A percentile compares a stretch with the other conserved stretches of the same genome.
Conservation (phyloP, 768 basidiomycete genomes). For the Neoboletus brunneissimus region DNA sequence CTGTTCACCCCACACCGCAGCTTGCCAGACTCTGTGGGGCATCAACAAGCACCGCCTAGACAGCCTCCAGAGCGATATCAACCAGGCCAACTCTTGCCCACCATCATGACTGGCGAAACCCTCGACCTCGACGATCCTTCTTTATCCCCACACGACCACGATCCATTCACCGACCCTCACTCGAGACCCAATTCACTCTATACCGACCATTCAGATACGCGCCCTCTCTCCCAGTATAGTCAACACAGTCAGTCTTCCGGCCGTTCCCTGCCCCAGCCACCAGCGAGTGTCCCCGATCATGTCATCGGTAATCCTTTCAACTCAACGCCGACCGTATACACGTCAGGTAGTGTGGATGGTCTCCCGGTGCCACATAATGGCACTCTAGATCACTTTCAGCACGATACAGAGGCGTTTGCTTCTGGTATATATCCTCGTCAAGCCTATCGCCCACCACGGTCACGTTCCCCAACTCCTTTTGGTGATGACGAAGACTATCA, state of each 20-base stretch:
- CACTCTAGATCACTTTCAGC: conserved; percentile 55
- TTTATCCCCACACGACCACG: conserved; percentile 29
- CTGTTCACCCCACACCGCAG: conserved; percentile 5
- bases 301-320: conserved; percentile 27
- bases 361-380: conserved; percentile 35
- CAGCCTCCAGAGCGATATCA: conserved; percentile 44
- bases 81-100: conserved; percentile 58
- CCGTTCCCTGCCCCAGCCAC: conserved; percentile 28
- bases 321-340: conserved; percentile 12
- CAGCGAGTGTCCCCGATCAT: conserved; percentile 10
- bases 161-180: conserved; percentile 28
- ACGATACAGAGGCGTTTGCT: conserved; percentile 68
- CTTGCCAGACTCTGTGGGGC: conserved; percentile 6
- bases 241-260: conserved; percentile 37
- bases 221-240: conserved; percentile 35
- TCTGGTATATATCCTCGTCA: conserved; percentile 56
- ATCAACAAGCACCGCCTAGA: conserved; percentile 1
- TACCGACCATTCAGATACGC: conserved; percentile 28
- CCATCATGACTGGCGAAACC: conserved; percentile 65
- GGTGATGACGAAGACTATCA: conserved; percentile 71
- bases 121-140: conserved; percentile 46
- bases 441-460: conserved; percentile 51
- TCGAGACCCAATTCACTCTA: conserved; percentile 28
- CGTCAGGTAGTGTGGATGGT: conserved; percentile 15
- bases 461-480: conserved; percentile 74